Conservation (phyloP, 495 filamentous ascomycete genomes). For the Hypoxylon trugodes region DNA sequence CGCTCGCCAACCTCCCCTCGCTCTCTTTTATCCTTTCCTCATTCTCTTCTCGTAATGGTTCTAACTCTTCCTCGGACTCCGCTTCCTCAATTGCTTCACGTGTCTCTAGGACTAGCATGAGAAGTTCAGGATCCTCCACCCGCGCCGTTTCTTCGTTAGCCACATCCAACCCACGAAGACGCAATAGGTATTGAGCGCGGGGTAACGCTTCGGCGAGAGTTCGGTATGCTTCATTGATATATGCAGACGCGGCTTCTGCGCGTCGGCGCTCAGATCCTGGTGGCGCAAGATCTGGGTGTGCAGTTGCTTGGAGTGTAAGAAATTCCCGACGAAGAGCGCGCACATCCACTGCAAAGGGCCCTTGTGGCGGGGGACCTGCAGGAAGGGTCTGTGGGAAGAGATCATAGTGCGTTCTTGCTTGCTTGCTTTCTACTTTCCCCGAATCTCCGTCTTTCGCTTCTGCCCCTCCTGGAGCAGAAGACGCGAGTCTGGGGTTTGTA, state of each 20-base stretch:
- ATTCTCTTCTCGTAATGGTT: constrained; percentile 69
- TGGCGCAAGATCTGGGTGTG: constrained; percentile 76
- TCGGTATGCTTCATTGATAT: constrained; percentile 88
- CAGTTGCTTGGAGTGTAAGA: constrained; percentile 76
- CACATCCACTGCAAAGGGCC: constrained; percentile 77
- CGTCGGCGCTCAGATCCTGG: constrained; percentile 48
- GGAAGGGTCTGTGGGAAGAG: constrained; percentile 88
- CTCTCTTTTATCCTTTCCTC: constrained; percentile 68
- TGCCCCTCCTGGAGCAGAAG: constrained; percentile 2
- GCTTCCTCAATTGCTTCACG: constrained; percentile 86
- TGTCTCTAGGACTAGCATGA: constrained; percentile 89
- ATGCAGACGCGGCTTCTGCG: constrained; percentile 76
- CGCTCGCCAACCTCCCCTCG: constrained; percentile 64
- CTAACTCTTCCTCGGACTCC: constrained; percentile 68
- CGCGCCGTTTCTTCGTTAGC: constrained; percentile 77
- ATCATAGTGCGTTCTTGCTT: constrained; percentile 70
- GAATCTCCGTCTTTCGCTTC: background rate
- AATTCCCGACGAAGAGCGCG: constrained; percentile 81
- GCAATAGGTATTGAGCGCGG: constrained; percentile 85
- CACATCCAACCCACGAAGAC: constrained; percentile 75
- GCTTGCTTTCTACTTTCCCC: background rate
- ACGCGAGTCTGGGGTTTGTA: too few relatives aligned
- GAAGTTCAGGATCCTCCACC: constrained; percentile 73
- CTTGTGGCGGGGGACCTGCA: constrained; percentile 77
- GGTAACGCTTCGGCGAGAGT: constrained; percentile 78